These are phyloP conservation scores for Prasinococcaceae sp. DNA, from an alignment of 139 green algal species.

Conservation along the genomic window DNA sequence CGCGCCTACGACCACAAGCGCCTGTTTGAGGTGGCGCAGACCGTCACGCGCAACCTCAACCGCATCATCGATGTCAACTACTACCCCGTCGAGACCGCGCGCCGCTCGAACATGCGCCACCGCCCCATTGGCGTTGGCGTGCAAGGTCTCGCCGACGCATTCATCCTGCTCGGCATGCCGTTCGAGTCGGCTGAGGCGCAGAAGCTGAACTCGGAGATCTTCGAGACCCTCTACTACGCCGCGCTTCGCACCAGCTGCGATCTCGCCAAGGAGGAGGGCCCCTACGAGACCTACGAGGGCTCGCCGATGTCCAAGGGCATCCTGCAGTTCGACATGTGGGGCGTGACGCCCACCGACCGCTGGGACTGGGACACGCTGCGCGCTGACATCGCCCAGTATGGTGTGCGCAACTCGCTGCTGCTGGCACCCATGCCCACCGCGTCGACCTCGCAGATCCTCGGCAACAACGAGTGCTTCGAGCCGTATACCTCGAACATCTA, in stretches of 20 bases:
- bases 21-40: slow-evolving; percentile 35
- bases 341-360: slow-evolving; percentile 41
- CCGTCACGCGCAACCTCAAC: slow-evolving; percentile 87
- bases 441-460: slow-evolving; percentile 74
- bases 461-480: slow-evolving; percentile 99
- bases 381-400: slow-evolving; percentile 51
- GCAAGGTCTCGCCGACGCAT: slow-evolving; percentile 92
- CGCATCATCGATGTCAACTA: slow-evolving; percentile 99
- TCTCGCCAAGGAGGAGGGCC: slow-evolving; percentile 59
- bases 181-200: slow-evolving; percentile 74
- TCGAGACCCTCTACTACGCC: slow-evolving; percentile 92
- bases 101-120: slow-evolving; percentile 84
- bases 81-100: slow-evolving; percentile 82
- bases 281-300: slow-evolving; percentile 74
- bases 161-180: slow-evolving; percentile 92
- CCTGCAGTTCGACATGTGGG: slow-evolving; percentile 86
- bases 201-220: slow-evolving; percentile 84
- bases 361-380: slow-evolving; percentile 78
- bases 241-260: slow-evolving; percentile 59
- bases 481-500: slow-evolving; percentile 99
- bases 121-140: slow-evolving; percentile 92
- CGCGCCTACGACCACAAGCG: slow-evolving; percentile 33
- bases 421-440: slow-evolving; percentile 96
- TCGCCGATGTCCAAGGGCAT: slow-evolving; percentile 32
- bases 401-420: slow-evolving; percentile 93